A percentile compares a stretch with the other conserved stretches of the same genome.
Conservation (phyloP, 805 yeast genomes). For the Candida maesae region DNA sequence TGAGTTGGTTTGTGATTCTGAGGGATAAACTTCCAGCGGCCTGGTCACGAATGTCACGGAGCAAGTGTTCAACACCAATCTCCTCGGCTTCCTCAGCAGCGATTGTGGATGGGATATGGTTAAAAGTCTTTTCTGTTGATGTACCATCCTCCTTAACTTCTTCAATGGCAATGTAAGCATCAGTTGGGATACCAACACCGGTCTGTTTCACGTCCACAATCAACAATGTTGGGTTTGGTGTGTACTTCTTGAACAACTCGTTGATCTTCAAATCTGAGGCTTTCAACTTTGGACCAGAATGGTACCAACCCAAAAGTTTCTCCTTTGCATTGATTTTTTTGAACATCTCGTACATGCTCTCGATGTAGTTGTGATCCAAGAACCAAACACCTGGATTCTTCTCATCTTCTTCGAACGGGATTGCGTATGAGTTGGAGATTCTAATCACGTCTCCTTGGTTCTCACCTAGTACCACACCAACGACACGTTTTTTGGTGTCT, state of each 20-base stretch:
- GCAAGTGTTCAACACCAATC: conserved; percentile 94
- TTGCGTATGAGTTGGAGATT: conserved; percentile 91
- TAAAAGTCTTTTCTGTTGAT: conserved; percentile 85
- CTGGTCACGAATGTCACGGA: conserved; percentile 93
- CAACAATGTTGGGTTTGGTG: conserved; percentile 74
- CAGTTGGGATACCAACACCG: conserved; percentile 88
- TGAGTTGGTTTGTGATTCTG: conserved; percentile 82
- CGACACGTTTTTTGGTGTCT: conserved; percentile 73
- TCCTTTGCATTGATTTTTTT: conserved; percentile 97
- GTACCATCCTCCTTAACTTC: conserved; percentile 96
- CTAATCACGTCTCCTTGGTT: conserved; percentile 47
- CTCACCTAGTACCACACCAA: conserved; percentile 93
- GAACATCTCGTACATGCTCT: conserved; percentile 96
- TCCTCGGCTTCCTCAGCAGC: conserved; percentile 99
- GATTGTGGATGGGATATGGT: conserved; percentile 87
- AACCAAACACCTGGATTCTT: conserved; percentile 93
- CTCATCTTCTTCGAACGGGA: conserved; percentile 97
- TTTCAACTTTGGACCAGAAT: conserved; percentile 90
- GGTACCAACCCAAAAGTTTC: conserved; percentile 98
- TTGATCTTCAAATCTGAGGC: conserved; percentile 88
- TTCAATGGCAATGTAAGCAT: conserved; percentile 89
- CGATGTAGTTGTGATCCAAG: conserved; percentile 92
- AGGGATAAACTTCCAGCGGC: conserved; percentile 92
- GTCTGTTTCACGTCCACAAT: conserved; percentile 88
- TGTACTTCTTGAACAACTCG: conserved; percentile 81